Conservation (phyloP, 179 eudicot species). For the Beta macrorhiza region DNA sequence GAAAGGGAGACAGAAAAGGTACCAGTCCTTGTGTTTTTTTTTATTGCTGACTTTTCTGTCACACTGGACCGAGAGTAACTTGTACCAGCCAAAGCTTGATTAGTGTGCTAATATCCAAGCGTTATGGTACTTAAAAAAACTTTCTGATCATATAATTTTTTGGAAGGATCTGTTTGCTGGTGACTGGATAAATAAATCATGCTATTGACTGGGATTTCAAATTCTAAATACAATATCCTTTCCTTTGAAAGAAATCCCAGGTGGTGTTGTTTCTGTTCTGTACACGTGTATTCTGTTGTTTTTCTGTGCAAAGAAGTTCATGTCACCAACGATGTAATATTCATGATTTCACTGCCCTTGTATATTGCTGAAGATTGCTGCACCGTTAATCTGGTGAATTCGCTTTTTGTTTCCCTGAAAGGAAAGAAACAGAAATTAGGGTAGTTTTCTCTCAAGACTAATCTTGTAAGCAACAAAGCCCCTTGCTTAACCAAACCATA, state of each 20-base stretch:
- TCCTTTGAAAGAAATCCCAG: background rate
- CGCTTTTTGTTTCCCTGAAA: background rate
- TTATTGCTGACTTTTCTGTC: background rate
- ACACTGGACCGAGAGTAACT: background rate
- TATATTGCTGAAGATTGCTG: conserved; percentile 6
- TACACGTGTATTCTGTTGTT: background rate
- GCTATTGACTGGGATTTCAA: background rate
- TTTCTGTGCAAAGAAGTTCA: background rate
- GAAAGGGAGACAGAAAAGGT: conserved; percentile 89
- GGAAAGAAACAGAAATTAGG: background rate
- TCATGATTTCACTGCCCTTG: background rate
- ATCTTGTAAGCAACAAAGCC: background rate
- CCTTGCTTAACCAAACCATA: background rate
- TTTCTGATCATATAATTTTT: background rate
- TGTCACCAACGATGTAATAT: too few relatives aligned
- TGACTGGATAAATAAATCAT: background rate
- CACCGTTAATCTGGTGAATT: background rate
- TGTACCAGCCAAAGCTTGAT: background rate
- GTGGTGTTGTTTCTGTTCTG: background rate
- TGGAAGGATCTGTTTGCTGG: background rate
- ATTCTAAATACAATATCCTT: too few relatives aligned
- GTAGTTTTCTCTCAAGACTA: too few relatives aligned
- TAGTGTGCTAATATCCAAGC: background rate
- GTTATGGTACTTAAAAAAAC: background rate
- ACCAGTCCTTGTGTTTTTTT: conserved; percentile 20